Percentiles rank a stretch among this genome's conserved stretches.
phyloP scores from a whole-genome alignment of 1,139 yeast species.

The Maudiozyma humilis region DNA sequence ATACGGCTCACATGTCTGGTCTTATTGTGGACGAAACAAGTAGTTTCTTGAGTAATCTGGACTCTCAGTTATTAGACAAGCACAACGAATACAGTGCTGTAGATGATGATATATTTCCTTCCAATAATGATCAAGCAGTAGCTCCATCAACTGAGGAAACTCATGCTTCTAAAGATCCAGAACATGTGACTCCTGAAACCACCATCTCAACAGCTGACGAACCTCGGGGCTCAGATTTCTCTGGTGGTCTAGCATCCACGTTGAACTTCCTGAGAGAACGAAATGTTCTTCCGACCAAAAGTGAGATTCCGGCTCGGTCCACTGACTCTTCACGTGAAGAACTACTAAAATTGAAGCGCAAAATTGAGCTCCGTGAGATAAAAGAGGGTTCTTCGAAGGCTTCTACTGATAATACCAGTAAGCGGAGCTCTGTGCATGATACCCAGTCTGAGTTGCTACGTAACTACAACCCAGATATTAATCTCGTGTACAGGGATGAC shows the following conservation, averaged over 20 bases:
- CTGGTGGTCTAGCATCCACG: conserved; percentile 51
- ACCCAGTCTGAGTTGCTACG: conserved; percentile 30
- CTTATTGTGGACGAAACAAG: conserved; percentile 49
- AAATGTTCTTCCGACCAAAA: conserved; percentile 32
- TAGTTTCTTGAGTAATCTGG: conserved; percentile 45
- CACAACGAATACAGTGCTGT: conserved; percentile 10
- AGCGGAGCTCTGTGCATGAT: background rate
- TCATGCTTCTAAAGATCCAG: no score
- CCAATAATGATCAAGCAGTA: background rate
- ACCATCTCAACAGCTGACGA: background rate
- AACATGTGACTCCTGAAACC: no score
- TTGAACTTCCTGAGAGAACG: conserved; percentile 45
- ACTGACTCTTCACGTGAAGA: conserved; percentile 11
- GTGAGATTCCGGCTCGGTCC: conserved; percentile 23
- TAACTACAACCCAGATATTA: conserved; percentile 57
- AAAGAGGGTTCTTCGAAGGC: conserved; percentile 15
- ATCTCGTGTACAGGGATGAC: conserved; percentile 61
- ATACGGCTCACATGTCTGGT: conserved; percentile 2
- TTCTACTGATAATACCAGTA: background rate
- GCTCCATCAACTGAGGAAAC: no score
- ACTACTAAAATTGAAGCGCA: conserved; percentile 15
- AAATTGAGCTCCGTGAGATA: conserved; percentile 9
- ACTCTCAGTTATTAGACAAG: conserved; percentile 13
- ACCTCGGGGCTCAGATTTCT: conserved; percentile 31
- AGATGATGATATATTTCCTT: conserved; percentile 8